These are phyloP conservation scores for Cordyceps farinosa DNA, from an alignment of 2,329 filamentous ascomycete species.

Conservation along the genomic window DNA sequence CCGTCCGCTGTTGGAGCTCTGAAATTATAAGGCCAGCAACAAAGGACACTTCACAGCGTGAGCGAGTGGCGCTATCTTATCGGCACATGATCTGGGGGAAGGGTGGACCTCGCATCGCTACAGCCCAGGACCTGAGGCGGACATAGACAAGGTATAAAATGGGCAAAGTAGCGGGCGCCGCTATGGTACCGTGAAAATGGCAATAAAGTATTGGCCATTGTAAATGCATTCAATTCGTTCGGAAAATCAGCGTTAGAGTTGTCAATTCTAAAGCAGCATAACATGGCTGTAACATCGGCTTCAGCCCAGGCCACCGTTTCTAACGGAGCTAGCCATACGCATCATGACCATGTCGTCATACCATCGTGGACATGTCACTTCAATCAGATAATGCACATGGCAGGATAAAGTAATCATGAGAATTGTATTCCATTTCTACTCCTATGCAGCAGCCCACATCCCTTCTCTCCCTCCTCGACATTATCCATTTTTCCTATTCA, in stretches of 20 bases:
- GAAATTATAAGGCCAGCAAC: not conserved
- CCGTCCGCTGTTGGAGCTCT: not conserved
- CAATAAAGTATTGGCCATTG: not conserved
- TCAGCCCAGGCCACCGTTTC: not conserved
- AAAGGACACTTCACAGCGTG: constrained; percentile 15
- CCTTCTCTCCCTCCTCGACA: not conserved
- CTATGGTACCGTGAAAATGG: not conserved
- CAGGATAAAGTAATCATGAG: constrained; percentile 1
- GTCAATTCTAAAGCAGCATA: too few species aligned
- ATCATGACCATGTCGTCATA: not conserved
- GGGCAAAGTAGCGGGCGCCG: not conserved
- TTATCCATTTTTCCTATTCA: constrained; percentile 5
- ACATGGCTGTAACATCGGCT: not conserved
- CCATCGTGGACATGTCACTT: not conserved
- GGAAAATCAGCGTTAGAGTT: too few species aligned
- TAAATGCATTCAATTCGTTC: too few species aligned
- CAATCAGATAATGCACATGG: too few species aligned
- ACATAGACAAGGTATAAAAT: not conserved
- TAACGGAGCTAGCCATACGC: not conserved
- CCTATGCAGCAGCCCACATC: constrained; percentile 13
- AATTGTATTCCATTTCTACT: constrained; percentile 17
- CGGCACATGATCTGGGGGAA: constrained; percentile 16
- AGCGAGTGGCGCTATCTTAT: constrained; percentile 13
- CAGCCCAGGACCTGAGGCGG: not conserved
- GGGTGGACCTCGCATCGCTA: not conserved